These are phyloP conservation scores for Yamadazyma mexicana DNA, from an alignment of 1,139 yeast species.

Conservation along the genomic window DNA sequence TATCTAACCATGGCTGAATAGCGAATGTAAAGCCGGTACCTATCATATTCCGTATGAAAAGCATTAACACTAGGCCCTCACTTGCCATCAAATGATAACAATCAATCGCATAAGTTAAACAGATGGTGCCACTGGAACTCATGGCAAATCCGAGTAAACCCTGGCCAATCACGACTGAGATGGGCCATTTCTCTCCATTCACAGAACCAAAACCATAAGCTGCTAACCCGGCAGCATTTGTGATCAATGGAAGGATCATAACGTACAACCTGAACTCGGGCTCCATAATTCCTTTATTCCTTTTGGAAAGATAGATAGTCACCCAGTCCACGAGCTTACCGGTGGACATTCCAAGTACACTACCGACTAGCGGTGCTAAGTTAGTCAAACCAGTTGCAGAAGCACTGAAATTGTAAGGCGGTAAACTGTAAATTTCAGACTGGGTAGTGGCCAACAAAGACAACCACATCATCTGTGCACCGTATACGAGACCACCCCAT, in stretches of 20 bases:
- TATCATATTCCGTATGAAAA: conserved; percentile 48
- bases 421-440: conserved; percentile 34
- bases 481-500: conserved; percentile 65
- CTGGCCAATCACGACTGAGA: conserved; percentile 53
- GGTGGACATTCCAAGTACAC: conserved; percentile 42
- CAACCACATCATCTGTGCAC: conserved; percentile 61
- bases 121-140: conserved; percentile 56
- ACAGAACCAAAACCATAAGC: conserved; percentile 39
- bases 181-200: conserved; percentile 45
- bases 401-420: conserved; percentile 39
- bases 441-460: conserved; percentile 47
- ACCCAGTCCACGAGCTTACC: conserved; percentile 46
- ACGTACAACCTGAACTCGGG: conserved; percentile 44
- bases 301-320: conserved; percentile 30
- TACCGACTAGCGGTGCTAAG: conserved; percentile 42
- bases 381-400: conserved; percentile 44
- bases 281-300: conserved; percentile 40
- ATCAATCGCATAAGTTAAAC: conserved; percentile 58
- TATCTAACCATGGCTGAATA: conserved; percentile 47
- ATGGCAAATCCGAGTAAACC: conserved; percentile 58
- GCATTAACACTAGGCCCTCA: conserved; percentile 53
- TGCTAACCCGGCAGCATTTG: conserved; percentile 43
- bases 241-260: conserved; percentile 35
- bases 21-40: conserved; percentile 51
- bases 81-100: conserved; percentile 57